phyloP scores from a whole-genome alignment of 352 stramenopile genomes.

The Globisporangium viniferum region DNA sequence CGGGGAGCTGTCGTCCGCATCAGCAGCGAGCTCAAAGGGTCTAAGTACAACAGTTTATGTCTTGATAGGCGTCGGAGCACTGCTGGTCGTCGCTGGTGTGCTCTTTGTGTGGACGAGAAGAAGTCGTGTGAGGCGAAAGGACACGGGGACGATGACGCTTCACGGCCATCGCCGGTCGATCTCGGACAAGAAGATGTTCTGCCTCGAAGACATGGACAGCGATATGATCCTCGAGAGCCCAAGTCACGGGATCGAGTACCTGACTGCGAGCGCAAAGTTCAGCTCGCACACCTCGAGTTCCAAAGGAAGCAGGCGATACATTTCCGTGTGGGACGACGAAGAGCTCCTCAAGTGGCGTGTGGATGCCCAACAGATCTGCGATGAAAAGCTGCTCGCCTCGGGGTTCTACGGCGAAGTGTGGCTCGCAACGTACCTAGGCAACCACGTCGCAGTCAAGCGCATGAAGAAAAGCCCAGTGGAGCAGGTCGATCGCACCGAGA shows the following conservation, averaged over 20 bases:
- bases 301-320: slow-evolving; percentile 7
- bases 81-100: slow-evolving; percentile 4
- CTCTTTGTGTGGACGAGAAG: slow-evolving; percentile 5
- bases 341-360: slow-evolving; percentile 49
- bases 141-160: neutral
- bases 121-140: neutral
- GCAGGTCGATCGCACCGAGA: slow-evolving; percentile 20
- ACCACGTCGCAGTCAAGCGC: slow-evolving; percentile 50
- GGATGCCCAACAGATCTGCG: slow-evolving; percentile 31
- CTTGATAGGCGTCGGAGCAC: neutral
- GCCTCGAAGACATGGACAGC: slow-evolving; percentile 14
- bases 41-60: neutral
- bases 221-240: slow-evolving; percentile 18
- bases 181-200: slow-evolving; percentile 19
- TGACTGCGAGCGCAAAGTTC: slow-evolving; percentile 8
- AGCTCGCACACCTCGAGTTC: slow-evolving; percentile 5
- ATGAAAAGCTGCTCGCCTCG: slow-evolving; percentile 31
- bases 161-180: neutral
- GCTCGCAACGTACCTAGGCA: slow-evolving; percentile 44
- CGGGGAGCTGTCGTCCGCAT: neutral
- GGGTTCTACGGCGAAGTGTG: slow-evolving; percentile 50
- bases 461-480: slow-evolving; percentile 25
- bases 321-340: slow-evolving; percentile 63
- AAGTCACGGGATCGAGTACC: neutral
- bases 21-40: neutral